These are phyloP conservation scores for Fusarium sp. DNA, from an alignment of 2,329 filamentous ascomycete species.

Conservation along the genomic window DNA sequence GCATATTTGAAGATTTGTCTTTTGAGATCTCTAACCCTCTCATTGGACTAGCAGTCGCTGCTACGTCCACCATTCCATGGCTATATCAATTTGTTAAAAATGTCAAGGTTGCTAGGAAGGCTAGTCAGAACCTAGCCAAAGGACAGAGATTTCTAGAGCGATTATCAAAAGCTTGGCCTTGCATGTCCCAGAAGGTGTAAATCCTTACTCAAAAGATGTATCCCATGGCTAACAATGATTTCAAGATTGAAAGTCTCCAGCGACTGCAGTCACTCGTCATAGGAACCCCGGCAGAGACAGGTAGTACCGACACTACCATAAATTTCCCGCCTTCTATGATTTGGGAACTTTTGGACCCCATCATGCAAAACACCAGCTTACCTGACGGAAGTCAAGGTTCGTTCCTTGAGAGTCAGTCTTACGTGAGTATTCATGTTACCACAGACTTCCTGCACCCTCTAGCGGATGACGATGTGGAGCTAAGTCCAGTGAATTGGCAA, in stretches of 20 bases:
- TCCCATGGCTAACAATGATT: rapidly evolving
- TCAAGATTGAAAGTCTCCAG: constrained; percentile 1
- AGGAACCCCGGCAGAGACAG: not conserved
- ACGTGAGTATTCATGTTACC: constrained; percentile 25
- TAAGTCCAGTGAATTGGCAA: constrained; percentile 1
- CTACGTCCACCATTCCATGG: constrained; percentile 21
- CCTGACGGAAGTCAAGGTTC: rapidly evolving
- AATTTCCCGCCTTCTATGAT: constrained; percentile 22
- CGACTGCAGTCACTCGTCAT: constrained; percentile 2
- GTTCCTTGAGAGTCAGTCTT: not conserved
- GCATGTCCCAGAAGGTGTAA: constrained; percentile 10
- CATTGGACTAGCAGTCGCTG: constrained; percentile 11
- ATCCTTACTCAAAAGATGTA: too few species aligned
- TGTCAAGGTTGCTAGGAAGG: constrained; percentile 3
- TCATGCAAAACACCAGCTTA: not conserved
- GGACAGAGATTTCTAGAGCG: constrained; percentile 5
- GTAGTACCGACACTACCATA: not conserved
- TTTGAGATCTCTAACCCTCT: constrained; percentile 7
- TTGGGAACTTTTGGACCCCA: constrained; percentile 20
- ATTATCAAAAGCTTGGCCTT: constrained; percentile 10
- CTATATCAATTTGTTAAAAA: constrained; percentile 18
- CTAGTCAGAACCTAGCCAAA: constrained; percentile 3
- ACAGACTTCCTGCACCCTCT: constrained; percentile 26
- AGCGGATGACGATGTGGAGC: constrained; percentile 5
- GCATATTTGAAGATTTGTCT: constrained; percentile 15